Conservation (phyloP, 2,329 filamentous ascomycete genomes). For the Alternaria alternata region DNA sequence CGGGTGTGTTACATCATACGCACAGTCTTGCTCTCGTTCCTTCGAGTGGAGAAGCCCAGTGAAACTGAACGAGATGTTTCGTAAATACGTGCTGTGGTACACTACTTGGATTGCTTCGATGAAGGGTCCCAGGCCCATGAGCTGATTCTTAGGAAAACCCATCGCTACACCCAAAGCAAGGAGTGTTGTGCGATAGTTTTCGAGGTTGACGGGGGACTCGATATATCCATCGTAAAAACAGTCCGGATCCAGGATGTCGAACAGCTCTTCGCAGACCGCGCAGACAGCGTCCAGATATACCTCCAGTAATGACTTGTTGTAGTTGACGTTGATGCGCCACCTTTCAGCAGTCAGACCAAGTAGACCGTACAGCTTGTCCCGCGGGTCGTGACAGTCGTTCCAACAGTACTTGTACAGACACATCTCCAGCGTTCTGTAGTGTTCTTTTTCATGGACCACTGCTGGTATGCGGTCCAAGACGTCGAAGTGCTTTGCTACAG, state of each 20-base stretch:
- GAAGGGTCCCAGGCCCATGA: not conserved
- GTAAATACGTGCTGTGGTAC: not conserved
- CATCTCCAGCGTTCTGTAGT: not conserved
- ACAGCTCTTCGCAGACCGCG: no score
- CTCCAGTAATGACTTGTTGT: no score
- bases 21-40: not conserved
- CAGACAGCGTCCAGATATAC: no score
- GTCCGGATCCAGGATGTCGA: no score
- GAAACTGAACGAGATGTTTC: not conserved
- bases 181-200: not conserved
- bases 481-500: no score
- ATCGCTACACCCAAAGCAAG: not conserved
- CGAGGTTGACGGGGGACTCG: no score
- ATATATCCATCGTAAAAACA: no score
- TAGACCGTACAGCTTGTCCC: not conserved
- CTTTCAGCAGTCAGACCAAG: not conserved
- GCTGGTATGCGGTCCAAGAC: no score
- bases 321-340: no score
- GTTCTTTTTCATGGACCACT: no score
- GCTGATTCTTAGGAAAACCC: not conserved
- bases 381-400: not conserved
- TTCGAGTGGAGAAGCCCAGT: not conserved
- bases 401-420: not conserved
- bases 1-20: not conserved
- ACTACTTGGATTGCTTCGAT: not conserved